Evolutionary conservation across 495 filamentous ascomycete genomes (phyloP), one percentile per base, ranked within the genome.

Genomic region (Opeltia flavorubescens): DNA sequence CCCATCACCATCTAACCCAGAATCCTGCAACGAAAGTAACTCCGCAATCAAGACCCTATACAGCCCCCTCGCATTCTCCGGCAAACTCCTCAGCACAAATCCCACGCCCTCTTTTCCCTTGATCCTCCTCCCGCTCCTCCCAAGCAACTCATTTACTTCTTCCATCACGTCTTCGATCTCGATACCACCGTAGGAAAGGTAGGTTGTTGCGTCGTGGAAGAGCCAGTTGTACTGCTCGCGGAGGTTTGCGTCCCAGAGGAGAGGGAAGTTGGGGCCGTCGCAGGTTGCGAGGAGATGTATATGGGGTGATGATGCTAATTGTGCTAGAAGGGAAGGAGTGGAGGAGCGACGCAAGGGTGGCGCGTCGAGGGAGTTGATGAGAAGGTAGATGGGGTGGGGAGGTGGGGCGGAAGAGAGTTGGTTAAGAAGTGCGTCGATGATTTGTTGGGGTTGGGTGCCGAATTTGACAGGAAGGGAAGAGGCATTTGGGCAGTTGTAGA

Each of bases 201-300:
- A 96, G 1, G 93, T 96, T 2, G 91, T 96, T 58, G 81, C 81
- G 63, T 95, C 88, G 64, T 98, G 91, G 68, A 88, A 95, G 15
- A 87, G 67, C 50, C 93, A 88, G 54, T 85, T 84, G 62, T 86
- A 84, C 21, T 81, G 76, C 1, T 83, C 79, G 27, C 80, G 80
- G 12, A 88, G 68, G 48, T 76, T 78, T 48, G 81, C 78, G 60
- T 95, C 87, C 93, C 93, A 98, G 50, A 96, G 77, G 0, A 94
- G 66, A 2, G 83, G 70, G 56, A 94, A 93, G 47, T 81, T 82
- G 26, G 88, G 87, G 3, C 86, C 86, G 64, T 95, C 86, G 41
- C 82, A 79, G 1, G 86, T 91, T 52, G 81, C 81, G 15, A 93
- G 65, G 5, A 96, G 72, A 44, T 72, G 74, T 49, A 96, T 76